Conservation (phyloP, 176 grass and related monocot species). For the Rhynchospora tenuis region DNA sequence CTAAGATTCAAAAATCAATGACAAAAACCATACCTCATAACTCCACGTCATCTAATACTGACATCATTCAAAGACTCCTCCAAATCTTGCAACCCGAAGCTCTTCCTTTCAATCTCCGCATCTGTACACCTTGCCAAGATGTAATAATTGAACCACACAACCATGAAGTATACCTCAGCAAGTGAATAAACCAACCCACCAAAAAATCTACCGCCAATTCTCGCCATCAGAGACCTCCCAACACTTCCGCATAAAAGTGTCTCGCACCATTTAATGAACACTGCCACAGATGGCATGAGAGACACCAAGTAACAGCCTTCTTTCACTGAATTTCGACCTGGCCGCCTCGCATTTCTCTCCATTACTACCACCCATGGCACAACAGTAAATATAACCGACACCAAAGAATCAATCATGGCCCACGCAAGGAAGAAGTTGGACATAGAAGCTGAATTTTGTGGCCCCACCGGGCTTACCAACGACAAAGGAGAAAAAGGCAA, state of each 20-base stretch:
- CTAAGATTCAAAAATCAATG: slow-evolving; percentile 1
- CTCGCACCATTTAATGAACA: slow-evolving; percentile 78
- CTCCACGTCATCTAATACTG: slow-evolving; percentile 30
- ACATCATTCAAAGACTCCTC: slow-evolving; percentile 61
- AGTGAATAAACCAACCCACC: slow-evolving; percentile 53
- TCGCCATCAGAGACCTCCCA: slow-evolving; percentile 45
- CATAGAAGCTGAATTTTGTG: slow-evolving; percentile 40
- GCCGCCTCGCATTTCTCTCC: slow-evolving; percentile 55
- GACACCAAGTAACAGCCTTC: slow-evolving; percentile 82
- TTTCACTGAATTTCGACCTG: slow-evolving; percentile 68
- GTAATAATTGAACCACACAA: slow-evolving; percentile 87
- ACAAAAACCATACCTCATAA: slow-evolving; percentile 19
- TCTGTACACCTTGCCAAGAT: slow-evolving; percentile 66
- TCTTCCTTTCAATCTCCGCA: slow-evolving; percentile 45
- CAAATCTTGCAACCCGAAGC: slow-evolving; percentile 67
- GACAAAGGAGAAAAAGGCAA: slow-evolving; percentile 68
- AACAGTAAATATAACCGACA: slow-evolving; percentile 77
- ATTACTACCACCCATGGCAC: slow-evolving; percentile 88
- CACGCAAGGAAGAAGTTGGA: slow-evolving; percentile 67
- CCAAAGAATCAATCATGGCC: slow-evolving; percentile 63
- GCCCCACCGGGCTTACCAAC: slow-evolving; percentile 43
- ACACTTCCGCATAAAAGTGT: slow-evolving; percentile 73
- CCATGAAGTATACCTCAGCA: slow-evolving; percentile 84
- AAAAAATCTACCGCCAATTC: slow-evolving; percentile 60
- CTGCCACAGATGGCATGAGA: slow-evolving; percentile 62